Evolutionary conservation across 2,329 filamentous ascomycete genomes (phyloP), one percentile per base, ranked within the genome.

Genomic region (Colletotrichum abscissum): DNA sequence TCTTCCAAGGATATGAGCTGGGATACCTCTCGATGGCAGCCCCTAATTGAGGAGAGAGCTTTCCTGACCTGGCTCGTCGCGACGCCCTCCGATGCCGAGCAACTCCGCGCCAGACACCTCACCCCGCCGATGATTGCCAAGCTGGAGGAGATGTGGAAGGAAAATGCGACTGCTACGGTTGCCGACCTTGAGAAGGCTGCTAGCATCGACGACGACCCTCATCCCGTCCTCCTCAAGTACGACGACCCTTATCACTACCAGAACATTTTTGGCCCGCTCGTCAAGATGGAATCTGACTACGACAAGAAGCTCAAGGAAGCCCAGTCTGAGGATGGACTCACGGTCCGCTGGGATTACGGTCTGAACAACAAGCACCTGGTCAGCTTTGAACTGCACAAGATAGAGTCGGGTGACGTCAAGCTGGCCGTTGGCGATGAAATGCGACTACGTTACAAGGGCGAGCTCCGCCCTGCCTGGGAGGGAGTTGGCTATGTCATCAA

Each of bases 1-100:
- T 98, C 97, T 42, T 96, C 95, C 76, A 99, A 99, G 84, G 97
- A 99, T 80, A 98, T 99, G 95, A 99, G 97, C 82, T 99, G 97
- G 97, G 97, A 99, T 82, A 97, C 95, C 6, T 97, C 96, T 30
- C 92, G 95, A 80, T 99, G 97, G 97, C 95, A 98, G 82, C 97
- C 97, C 14, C 88, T 99, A 72, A 98, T 99, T 76, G 95, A 98
- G 83, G 97, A 99, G 80, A 94, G 97, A 63, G 97, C 95, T 19
- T 99, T 99, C 81, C 85, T 99, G 49, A 90, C 93, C 52, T 99
- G 97, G 97, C 93, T 99, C 28, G 96, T 99, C 8, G 91, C 92
- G 58, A 88, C 93, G 11, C 97, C 97, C 1, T 94, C 94, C 42
- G 97, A 99, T 80, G 94, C 97, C 77, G 97, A 99, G 84, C 97